Conservation (phyloP, 768 basidiomycete genomes). For the Vararia minispora region DNA sequence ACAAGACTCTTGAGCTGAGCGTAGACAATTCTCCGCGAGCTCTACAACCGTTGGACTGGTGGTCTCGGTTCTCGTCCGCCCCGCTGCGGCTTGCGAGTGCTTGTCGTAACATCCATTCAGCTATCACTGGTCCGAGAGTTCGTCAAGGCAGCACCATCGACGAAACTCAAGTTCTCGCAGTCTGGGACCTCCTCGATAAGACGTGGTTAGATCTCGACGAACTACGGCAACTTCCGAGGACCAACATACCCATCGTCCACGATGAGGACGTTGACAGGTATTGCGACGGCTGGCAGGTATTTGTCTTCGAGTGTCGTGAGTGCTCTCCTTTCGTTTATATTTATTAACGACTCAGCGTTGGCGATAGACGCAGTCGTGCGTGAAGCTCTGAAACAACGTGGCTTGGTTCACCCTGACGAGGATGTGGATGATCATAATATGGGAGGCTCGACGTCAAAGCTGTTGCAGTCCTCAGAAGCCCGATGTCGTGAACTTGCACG, state of each 20-base stretch:
- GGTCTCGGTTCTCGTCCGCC: constrained; percentile 50
- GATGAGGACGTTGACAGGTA: constrained; percentile 52
- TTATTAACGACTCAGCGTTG: background rate
- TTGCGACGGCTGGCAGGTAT: constrained; percentile 84
- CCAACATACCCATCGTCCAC: constrained; percentile 29
- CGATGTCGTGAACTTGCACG: constrained; percentile 35
- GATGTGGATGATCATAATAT: too few relatives aligned
- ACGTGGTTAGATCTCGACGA: constrained; percentile 80
- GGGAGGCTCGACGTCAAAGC: too few relatives aligned
- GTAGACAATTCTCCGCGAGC: too few relatives aligned
- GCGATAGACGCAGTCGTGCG: constrained; percentile 71
- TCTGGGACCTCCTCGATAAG: constrained; percentile 76
- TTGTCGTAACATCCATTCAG: constrained; percentile 68
- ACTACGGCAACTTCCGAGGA: constrained; percentile 34
- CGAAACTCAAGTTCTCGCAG: constrained; percentile 52
- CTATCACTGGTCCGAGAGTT: constrained; percentile 71
- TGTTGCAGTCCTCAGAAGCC: constrained; percentile 31
- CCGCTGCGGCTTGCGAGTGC: constrained; percentile 67
- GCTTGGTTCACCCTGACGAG: constrained; percentile 19
- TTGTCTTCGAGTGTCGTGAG: constrained; percentile 84
- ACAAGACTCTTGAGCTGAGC: constrained; percentile 50
- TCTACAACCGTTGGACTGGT: constrained; percentile 11
- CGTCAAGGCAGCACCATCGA: constrained; percentile 47
- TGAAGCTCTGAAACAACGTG: constrained; percentile 63
- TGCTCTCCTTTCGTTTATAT: constrained; percentile 13